Evolutionary conservation across 352 stramenopile species (phyloP).

Genomic region (Blastocystis sp.): DNA sequence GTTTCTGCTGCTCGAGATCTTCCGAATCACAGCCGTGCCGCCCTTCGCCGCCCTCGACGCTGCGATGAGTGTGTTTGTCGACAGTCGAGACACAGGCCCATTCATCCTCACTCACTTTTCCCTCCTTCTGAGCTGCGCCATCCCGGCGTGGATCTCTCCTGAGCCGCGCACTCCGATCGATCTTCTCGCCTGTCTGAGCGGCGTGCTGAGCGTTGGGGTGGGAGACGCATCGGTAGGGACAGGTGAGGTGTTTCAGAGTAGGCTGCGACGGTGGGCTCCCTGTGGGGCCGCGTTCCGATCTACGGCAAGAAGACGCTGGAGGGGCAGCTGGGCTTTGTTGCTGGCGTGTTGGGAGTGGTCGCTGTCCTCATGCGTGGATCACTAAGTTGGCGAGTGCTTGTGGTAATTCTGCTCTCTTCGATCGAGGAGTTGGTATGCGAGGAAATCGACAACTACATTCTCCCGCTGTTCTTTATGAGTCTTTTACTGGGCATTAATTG

Average conservation of each 20-base stretch:
- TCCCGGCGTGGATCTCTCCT: slow-evolving; percentile 28
- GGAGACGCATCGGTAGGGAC: slow-evolving; percentile 18
- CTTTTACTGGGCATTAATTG: background rate
- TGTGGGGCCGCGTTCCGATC: background rate
- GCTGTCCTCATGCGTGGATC: background rate
- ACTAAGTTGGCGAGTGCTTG: background rate
- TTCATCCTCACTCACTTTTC: slow-evolving; percentile 67
- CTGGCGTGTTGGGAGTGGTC: background rate
- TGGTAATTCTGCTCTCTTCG: background rate
- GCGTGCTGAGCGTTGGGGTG: slow-evolving; percentile 16
- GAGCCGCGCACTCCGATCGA: background rate
- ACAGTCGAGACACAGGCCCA: slow-evolving; percentile 29
- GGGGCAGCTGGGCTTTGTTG: slow-evolving; percentile 18
- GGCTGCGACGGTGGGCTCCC: slow-evolving; percentile 22
- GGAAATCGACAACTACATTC: slow-evolving; percentile 52
- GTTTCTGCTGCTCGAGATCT: slow-evolving; percentile 42
- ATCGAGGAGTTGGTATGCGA: slow-evolving; percentile 17
- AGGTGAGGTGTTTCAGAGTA: background rate
- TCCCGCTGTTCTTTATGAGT: slow-evolving; percentile 42
- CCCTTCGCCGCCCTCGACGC: slow-evolving; percentile 10
- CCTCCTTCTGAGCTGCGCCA: slow-evolving; percentile 36
- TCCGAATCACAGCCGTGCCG: background rate
- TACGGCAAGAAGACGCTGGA: background rate
- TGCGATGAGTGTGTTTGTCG: slow-evolving; percentile 18
- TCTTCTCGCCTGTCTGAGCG: background rate